These are phyloP conservation scores for Leccinum boreale DNA, from an alignment of 768 basidiomycete genomes.

Conservation along the genomic window DNA sequence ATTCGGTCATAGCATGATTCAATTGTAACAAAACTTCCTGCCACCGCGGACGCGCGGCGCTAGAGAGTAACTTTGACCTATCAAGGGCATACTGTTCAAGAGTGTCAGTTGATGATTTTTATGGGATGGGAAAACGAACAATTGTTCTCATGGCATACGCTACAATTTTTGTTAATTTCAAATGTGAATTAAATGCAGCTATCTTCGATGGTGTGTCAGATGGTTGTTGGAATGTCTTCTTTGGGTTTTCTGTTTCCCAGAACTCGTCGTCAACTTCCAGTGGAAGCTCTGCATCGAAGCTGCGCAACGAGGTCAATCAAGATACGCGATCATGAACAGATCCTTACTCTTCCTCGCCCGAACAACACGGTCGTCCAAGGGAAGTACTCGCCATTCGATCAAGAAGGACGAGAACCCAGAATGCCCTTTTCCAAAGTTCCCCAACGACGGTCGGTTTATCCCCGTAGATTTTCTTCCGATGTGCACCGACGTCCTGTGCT, in stretches of 20 bases:
- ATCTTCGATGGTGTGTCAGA: slow-evolving; percentile 52
- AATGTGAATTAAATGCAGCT: slow-evolving; percentile 58
- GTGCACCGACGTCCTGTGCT: slow-evolving; percentile 74
- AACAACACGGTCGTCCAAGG: slow-evolving; percentile 53
- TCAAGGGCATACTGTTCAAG: slow-evolving; percentile 61
- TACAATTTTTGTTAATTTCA: slow-evolving; percentile 66
- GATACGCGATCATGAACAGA: not conserved
- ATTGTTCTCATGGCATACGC: slow-evolving; percentile 69
- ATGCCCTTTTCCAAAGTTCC: slow-evolving; percentile 77
- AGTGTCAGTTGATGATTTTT: not conserved
- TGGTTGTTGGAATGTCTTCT: slow-evolving; percentile 65
- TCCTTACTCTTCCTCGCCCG: slow-evolving; percentile 66
- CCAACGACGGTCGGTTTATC: slow-evolving; percentile 47
- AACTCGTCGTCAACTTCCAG: slow-evolving; percentile 81
- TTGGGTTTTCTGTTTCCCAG: slow-evolving; percentile 57
- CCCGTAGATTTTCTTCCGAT: slow-evolving; percentile 59
- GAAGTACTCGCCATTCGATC: slow-evolving; percentile 54
- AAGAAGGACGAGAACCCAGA: slow-evolving; percentile 65
- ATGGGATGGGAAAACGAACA: slow-evolving; percentile 37
- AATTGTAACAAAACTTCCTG: slow-evolving; percentile 63
- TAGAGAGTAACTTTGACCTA: slow-evolving; percentile 54
- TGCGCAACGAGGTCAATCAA: slow-evolving; percentile 30
- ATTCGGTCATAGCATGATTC: slow-evolving; percentile 66
- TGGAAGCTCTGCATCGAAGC: slow-evolving; percentile 80
- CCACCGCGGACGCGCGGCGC: slow-evolving; percentile 50